A percentile compares a stretch with the other conserved stretches of the same genome.
These are phyloP conservation scores for Croton setiger DNA, from an alignment of 441 rosid genomes.

Conservation along the genomic window DNA sequence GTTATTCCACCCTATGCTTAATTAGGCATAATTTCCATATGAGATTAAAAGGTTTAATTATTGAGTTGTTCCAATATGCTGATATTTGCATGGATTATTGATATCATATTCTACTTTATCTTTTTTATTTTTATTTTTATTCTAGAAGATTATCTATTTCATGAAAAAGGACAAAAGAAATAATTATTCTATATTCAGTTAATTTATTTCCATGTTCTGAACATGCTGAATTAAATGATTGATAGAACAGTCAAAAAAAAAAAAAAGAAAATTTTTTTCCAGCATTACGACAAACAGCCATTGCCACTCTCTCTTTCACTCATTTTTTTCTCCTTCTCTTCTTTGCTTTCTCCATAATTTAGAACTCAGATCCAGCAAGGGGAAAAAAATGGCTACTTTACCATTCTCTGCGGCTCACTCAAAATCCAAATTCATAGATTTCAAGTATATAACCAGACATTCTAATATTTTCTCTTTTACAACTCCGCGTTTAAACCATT, in stretches of 20 bases:
- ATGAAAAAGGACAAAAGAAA: no score
- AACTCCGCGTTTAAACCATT: conserved; percentile 20
- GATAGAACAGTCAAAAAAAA: background rate
- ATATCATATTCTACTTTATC: no score
- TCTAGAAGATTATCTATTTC: no score
- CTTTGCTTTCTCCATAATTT: background rate
- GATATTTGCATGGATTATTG: no score
- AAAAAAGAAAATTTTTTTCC: no score
- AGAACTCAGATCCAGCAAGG: background rate
- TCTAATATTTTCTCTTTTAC: conserved; percentile 25
- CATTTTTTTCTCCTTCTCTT: background rate
- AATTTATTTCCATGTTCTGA: conserved; percentile 18
- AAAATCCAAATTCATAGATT: conserved; percentile 17
- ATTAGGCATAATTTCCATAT: no score
- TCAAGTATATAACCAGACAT: conserved; percentile 16
- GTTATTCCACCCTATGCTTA: no score
- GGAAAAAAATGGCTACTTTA: conserved; percentile 31
- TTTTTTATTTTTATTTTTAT: no score
- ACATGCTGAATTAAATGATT: conserved; percentile 4
- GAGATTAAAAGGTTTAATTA: no score
- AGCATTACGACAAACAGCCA: conserved; percentile 26
- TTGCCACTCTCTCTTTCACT: conserved; percentile 29
- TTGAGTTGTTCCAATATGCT: no score
- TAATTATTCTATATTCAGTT: background rate
- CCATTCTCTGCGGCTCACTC: conserved; percentile 25